Percentiles rank a stretch among this genome's conserved stretches.
phyloP scores from a whole-genome alignment of 352 stramenopile genomes.

The Globisporangium spiculum region DNA sequence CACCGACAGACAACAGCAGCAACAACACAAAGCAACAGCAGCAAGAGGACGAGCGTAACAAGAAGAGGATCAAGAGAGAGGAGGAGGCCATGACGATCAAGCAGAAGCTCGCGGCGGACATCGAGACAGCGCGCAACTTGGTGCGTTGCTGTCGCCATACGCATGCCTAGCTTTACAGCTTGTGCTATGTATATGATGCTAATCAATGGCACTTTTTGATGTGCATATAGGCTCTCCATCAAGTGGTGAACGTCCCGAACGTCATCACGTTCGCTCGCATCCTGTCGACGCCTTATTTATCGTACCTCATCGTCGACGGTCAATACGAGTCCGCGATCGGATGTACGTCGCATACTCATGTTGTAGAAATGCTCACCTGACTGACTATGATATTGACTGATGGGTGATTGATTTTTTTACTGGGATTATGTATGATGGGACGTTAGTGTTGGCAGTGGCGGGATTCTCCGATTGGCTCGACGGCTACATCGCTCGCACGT shows the following conservation, averaged over 20 bases:
- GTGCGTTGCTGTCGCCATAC: slow-evolving; percentile 18
- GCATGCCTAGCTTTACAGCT: not conserved
- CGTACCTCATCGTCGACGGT: slow-evolving; percentile 67
- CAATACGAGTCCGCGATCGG: slow-evolving; percentile 64
- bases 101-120: slow-evolving; percentile 47
- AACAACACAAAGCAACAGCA: slow-evolving; percentile 5
- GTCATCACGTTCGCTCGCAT: slow-evolving; percentile 79
- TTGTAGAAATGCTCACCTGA: not conserved
- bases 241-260: slow-evolving; percentile 79
- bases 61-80: slow-evolving; percentile 20
- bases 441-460: slow-evolving; percentile 62
- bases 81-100: slow-evolving; percentile 33
- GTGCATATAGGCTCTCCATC: slow-evolving; percentile 43
- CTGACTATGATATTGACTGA: not conserved
- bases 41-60: slow-evolving; percentile 26
- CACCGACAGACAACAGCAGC: slow-evolving; percentile 10
- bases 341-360: slow-evolving; percentile 30
- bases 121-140: slow-evolving; percentile 44
- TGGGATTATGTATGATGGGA: not conserved
- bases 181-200: not conserved
- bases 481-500: slow-evolving; percentile 72
- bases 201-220: not conserved
- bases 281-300: slow-evolving; percentile 71
- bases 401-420: not conserved
- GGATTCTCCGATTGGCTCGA: slow-evolving; percentile 81